Percentiles rank a stretch among this genome's conserved stretches.
Conservation (phyloP, 495 filamentous ascomycete genomes). For the Neurospora sp. region DNA sequence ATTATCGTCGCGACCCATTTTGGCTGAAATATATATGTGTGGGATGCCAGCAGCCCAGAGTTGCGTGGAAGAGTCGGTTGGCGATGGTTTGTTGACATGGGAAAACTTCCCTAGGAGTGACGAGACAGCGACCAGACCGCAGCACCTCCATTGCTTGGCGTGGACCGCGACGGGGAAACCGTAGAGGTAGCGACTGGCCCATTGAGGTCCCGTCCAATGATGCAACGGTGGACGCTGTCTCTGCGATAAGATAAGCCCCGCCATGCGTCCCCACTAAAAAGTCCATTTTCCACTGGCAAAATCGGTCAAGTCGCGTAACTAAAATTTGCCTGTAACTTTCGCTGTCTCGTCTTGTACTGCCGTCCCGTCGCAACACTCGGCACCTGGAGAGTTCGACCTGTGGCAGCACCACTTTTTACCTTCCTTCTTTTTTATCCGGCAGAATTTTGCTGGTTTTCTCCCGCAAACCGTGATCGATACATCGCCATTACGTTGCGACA, state of each 20-base stretch:
- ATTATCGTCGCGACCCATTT: conserved; percentile 27
- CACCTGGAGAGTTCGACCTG: neutral
- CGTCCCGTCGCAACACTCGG: neutral
- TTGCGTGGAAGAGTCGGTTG: neutral
- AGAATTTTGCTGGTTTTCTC: neutral
- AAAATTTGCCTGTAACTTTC: conserved; percentile 1
- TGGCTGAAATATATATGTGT: neutral
- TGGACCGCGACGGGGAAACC: neutral
- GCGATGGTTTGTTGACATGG: neutral
- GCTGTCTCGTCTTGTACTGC: conserved; percentile 1
- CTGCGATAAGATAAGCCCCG: conserved; percentile 30
- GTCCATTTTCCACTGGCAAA: conserved; percentile 9
- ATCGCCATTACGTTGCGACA: conserved; percentile 5
- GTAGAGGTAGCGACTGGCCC: neutral
- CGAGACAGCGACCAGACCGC: neutral
- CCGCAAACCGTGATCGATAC: neutral
- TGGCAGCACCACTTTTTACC: neutral
- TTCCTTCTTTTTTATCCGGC: conserved; percentile 3
- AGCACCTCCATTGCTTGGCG: too few species aligned
- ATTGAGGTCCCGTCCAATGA: neutral
- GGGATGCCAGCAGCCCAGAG: neutral
- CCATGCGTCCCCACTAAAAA: conserved; percentile 24
- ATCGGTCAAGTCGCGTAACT: neutral
- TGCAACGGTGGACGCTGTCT: neutral
- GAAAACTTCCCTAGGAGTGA: neutral